These are phyloP conservation scores for Phoma herbarum DNA, from an alignment of 2,329 filamentous ascomycete species.

Conservation along the genomic window DNA sequence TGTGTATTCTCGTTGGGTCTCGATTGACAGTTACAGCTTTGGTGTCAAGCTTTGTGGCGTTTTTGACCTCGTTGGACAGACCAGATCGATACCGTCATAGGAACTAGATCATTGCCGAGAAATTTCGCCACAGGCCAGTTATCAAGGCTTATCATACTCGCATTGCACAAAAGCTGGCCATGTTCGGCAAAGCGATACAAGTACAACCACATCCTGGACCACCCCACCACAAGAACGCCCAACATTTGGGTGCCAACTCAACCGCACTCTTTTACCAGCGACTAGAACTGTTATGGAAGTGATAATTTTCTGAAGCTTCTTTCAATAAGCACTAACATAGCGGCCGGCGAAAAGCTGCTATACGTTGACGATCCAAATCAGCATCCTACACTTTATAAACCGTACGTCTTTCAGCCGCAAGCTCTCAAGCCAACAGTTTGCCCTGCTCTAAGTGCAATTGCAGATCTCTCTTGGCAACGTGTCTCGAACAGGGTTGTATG, in stretches of 20 bases:
- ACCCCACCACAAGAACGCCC: conserved; percentile 5
- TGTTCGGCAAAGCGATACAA: conserved; percentile 2
- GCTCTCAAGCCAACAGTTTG: background rate
- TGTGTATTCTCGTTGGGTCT: conserved; percentile 18
- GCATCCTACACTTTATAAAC: background rate
- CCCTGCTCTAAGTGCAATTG: background rate
- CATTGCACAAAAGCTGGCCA: background rate
- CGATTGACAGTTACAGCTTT: conserved; percentile 37
- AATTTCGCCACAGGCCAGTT: background rate
- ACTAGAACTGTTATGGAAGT: background rate
- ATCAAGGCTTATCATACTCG: background rate
- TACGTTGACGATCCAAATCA: background rate
- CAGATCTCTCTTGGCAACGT: conserved; percentile 10
- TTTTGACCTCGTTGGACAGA: conserved; percentile 30
- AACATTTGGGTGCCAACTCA: background rate
- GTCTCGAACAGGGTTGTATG: conserved; percentile 10
- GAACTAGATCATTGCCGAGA: background rate
- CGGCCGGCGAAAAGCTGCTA: background rate
- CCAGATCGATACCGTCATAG: background rate
- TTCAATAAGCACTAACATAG: background rate
- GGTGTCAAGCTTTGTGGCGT: conserved; percentile 49
- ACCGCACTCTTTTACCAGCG: background rate
- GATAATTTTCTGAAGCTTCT: too few species aligned
- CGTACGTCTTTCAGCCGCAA: background rate
- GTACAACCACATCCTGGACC: conserved; percentile 2